phyloP scores from a whole-genome alignment of 495 filamentous ascomycete species.

The Penicillium roqueforti region DNA sequence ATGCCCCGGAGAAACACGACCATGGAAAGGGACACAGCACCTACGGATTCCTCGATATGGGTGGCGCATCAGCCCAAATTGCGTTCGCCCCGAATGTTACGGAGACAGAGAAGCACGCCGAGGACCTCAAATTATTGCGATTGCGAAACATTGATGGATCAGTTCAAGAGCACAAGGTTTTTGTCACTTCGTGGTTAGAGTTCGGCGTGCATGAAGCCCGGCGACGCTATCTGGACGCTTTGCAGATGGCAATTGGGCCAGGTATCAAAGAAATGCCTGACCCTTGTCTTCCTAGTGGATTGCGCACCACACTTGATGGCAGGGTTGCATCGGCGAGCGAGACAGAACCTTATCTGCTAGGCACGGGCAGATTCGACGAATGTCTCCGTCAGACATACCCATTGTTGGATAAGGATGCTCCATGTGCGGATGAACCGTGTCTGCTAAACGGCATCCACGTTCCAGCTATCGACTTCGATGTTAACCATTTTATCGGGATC shows the following conservation, averaged over 20 bases:
- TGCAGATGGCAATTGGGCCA: slow-evolving; percentile 55
- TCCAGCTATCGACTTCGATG: slow-evolving; percentile 93
- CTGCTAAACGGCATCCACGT: slow-evolving; percentile 85
- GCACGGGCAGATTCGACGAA: slow-evolving; percentile 81
- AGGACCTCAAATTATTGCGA: slow-evolving; percentile 82
- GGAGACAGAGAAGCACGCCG: slow-evolving; percentile 82
- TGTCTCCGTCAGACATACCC: slow-evolving; percentile 80
- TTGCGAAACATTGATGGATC: slow-evolving; percentile 76
- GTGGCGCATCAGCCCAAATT: slow-evolving; percentile 94
- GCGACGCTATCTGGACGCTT: slow-evolving; percentile 67
- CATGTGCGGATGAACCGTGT: slow-evolving; percentile 80
- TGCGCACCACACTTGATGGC: slow-evolving; percentile 62
- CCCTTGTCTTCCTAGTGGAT: slow-evolving; percentile 80
- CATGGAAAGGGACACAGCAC: slow-evolving; percentile 90
- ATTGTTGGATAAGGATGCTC: slow-evolving; percentile 82
- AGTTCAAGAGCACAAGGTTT: slow-evolving; percentile 76
- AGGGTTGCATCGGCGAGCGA: slow-evolving; percentile 31
- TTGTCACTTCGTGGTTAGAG: slow-evolving; percentile 94
- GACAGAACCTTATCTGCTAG: slow-evolving; percentile 55
- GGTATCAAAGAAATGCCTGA: slow-evolving; percentile 70
- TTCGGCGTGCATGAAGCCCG: slow-evolving; percentile 93
- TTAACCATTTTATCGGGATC: slow-evolving; percentile 97
- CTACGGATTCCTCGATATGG: slow-evolving; percentile 98
- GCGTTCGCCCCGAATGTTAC: slow-evolving; percentile 94
- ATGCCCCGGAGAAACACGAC: slow-evolving; percentile 66